A percentile compares a stretch with the other conserved stretches of the same genome.
phyloP scores from a whole-genome alignment of 1,139 yeast genomes.

The Pichia sp. region DNA sequence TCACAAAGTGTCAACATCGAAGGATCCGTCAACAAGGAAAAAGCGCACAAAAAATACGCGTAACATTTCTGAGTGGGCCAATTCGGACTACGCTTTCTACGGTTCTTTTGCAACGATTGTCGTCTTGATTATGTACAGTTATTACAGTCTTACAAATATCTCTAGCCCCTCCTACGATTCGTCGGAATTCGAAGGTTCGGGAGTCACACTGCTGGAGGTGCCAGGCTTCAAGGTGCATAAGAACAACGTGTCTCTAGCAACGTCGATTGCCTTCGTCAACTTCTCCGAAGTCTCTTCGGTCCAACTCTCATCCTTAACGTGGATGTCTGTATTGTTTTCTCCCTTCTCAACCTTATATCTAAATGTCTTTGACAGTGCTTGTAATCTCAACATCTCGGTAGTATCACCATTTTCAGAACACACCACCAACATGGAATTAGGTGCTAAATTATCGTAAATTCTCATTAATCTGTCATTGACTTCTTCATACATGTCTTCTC shows the following conservation, averaged over 20 bases:
- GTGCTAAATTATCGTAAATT: conserved; percentile 55
- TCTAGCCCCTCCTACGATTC: neutral
- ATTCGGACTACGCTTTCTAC: no score
- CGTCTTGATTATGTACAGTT: no score
- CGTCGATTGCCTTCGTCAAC: conserved; percentile 41
- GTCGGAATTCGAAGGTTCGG: neutral
- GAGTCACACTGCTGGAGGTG: neutral
- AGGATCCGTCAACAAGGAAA: no score
- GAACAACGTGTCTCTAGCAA: conserved; percentile 57
- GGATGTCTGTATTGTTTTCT: conserved; percentile 28
- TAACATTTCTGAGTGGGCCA: no score
- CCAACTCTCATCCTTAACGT: conserved; percentile 37
- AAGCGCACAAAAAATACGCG: no score
- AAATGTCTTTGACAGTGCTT: conserved; percentile 39
- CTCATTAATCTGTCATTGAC: conserved; percentile 46
- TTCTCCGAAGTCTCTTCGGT: conserved; percentile 53
- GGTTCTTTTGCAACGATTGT: no score
- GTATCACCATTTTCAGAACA: conserved; percentile 67
- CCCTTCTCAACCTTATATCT: conserved; percentile 40
- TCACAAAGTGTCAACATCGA: no score
- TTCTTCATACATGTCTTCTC: conserved; percentile 30
- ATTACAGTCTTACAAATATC: no score
- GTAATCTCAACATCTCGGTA: conserved; percentile 48
- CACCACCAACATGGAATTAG: conserved; percentile 57
- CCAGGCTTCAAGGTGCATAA: conserved; percentile 42